Evolutionary conservation across 2,329 filamentous ascomycete genomes (phyloP).

Genomic region (Hawksworthiomyces lignivorus): DNA sequence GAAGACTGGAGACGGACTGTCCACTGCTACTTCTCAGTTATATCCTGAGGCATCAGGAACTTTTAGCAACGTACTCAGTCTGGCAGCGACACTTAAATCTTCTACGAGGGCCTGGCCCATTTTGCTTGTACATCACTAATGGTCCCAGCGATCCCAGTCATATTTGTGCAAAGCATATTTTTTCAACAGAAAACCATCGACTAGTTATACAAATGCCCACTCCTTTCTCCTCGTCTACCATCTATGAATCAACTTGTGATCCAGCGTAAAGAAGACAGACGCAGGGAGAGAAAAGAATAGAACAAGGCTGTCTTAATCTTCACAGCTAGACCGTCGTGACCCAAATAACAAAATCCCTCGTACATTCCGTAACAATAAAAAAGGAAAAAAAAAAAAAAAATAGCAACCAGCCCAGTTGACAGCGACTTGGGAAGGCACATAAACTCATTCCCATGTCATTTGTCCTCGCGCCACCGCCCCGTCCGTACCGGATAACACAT

Average conservation of each 20-base stretch:
- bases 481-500: slow-evolving; percentile 12
- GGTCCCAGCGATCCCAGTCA: no score
- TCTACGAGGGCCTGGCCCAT: no score
- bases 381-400: slow-evolving; percentile 18
- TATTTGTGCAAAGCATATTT: no score
- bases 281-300: not conserved
- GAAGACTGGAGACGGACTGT: no score
- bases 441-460: slow-evolving; percentile 16
- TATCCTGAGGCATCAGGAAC: slow-evolving; percentile 5
- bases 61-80: not conserved
- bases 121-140: no score
- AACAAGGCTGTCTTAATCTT: not conserved
- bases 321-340: slow-evolving; percentile 11
- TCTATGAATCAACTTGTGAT: not conserved
- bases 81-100: no score
- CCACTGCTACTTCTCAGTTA: no score
- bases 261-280: not conserved
- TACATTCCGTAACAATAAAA: slow-evolving; percentile 19
- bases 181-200: no score
- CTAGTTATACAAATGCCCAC: slow-evolving; percentile 7
- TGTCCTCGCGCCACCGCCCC: slow-evolving; percentile 16
- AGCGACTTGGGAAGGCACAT: slow-evolving; percentile 12
- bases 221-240: not conserved
- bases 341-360: slow-evolving; percentile 13
- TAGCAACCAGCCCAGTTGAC: slow-evolving; percentile 10